These are phyloP conservation scores for Colletotrichum karsti DNA, from an alignment of 2,329 filamentous ascomycete species.

Conservation along the genomic window DNA sequence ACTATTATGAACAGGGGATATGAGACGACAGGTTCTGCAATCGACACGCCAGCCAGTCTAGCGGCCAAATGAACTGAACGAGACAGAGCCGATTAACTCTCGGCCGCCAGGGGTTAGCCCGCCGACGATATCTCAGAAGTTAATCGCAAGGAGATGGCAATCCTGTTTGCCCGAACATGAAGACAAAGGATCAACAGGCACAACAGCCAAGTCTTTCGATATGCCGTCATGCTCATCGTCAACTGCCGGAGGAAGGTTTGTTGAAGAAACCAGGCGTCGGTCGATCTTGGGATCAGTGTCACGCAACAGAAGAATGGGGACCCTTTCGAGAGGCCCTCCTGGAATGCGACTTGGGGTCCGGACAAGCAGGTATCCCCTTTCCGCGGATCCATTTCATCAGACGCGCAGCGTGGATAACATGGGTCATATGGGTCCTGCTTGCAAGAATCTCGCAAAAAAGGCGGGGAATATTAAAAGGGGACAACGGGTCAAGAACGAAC, in stretches of 20 bases:
- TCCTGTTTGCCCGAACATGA: background rate
- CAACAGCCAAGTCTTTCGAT: background rate
- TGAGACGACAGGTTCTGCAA: constrained; percentile 8
- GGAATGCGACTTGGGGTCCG: background rate
- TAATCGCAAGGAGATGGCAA: background rate
- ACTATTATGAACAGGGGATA: background rate
- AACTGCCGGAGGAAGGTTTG: background rate
- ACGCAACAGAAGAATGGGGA: background rate
- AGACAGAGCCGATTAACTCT: background rate
- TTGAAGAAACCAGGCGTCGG: background rate
- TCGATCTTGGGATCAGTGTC: background rate
- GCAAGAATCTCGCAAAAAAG: background rate
- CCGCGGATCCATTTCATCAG: background rate
- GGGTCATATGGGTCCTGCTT: background rate
- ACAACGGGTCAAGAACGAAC: background rate
- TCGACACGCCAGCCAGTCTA: background rate
- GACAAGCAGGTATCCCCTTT: background rate
- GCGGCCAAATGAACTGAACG: background rate
- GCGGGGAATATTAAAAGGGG: background rate
- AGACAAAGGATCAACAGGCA: constrained; percentile 11
- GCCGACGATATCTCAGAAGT: background rate
- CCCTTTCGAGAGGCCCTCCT: background rate
- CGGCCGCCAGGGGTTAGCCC: background rate
- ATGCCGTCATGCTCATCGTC: background rate
- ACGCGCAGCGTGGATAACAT: background rate